These are phyloP conservation scores for Malassezia dermatis DNA, from an alignment of 1,284 basidiomycete genomes.

Conservation along the genomic window DNA sequence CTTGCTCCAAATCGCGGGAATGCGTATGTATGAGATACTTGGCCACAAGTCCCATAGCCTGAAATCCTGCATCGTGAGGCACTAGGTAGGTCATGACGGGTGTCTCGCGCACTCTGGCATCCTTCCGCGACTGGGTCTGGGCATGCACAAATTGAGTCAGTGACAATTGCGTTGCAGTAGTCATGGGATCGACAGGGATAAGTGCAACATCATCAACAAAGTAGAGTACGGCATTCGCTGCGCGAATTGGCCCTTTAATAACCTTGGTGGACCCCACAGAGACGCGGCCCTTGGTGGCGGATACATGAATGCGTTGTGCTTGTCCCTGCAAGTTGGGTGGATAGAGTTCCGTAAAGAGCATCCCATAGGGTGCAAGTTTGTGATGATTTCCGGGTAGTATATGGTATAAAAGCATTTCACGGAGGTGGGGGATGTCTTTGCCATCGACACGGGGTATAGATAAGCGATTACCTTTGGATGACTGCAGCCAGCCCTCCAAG, in stretches of 20 bases:
- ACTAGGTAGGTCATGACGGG: conserved; percentile 73
- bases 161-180: conserved; percentile 63
- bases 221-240: conserved; percentile 70
- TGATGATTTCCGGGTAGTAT: conserved; percentile 28
- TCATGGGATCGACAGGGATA: conserved; percentile 69
- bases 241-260: conserved; percentile 64
- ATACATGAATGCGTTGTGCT: conserved; percentile 46
- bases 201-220: conserved; percentile 71
- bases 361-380: conserved; percentile 23
- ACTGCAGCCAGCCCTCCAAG: conserved; percentile 48
- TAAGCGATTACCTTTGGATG: background rate
- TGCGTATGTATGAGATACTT: conserved; percentile 66
- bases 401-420: conserved; percentile 37
- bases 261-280: conserved; percentile 74
- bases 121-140: conserved; percentile 50
- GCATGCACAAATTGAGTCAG: conserved; percentile 62
- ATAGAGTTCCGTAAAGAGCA: conserved; percentile 34
- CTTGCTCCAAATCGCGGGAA: conserved; percentile 63
- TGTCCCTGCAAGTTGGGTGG: background rate
- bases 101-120: conserved; percentile 35
- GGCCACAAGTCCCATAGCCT: conserved; percentile 75
- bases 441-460: background rate
- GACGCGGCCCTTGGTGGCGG: conserved; percentile 50
- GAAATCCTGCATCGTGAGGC: conserved; percentile 79
- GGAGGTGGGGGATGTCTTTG: conserved; percentile 3